Conservation (phyloP, 306 rosid species). For the Crotalaria pallida region DNA sequence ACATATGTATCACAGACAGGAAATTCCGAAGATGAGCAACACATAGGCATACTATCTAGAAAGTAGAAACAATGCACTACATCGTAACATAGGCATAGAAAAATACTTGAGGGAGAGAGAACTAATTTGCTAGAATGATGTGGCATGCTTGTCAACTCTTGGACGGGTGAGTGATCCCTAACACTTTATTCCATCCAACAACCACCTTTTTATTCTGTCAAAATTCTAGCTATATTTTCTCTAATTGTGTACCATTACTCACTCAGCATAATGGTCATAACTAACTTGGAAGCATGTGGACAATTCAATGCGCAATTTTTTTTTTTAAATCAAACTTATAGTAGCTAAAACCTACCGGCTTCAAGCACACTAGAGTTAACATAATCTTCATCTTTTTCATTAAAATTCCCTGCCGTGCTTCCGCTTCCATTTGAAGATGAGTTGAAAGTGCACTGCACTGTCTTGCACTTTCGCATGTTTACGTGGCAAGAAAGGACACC, state of each 20-base stretch:
- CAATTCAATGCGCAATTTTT: not conserved
- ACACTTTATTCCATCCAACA: not conserved
- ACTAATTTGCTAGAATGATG: not conserved
- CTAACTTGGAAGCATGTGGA: not conserved
- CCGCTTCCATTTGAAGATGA: constrained; percentile 78
- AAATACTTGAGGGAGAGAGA: not conserved
- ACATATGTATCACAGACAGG: not conserved
- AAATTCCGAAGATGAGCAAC: not conserved
- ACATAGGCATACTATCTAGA: not conserved
- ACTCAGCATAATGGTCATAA: not conserved
- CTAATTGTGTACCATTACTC: not conserved
- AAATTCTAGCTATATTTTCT: no score
- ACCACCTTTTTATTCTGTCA: not conserved
- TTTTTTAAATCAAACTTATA: not conserved
- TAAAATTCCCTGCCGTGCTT: constrained; percentile 69
- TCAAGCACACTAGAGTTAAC: constrained; percentile 80
- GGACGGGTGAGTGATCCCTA: not conserved
- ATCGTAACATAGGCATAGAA: not conserved
- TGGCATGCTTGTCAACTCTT: not conserved
- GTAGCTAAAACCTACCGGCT: constrained; percentile 70
- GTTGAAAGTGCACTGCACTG: constrained; percentile 58
- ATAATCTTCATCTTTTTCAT: constrained; percentile 85
- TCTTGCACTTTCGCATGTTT: constrained; percentile 35
- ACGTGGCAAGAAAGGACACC: constrained; percentile 34
- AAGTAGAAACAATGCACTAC: constrained; percentile 1